A percentile compares a stretch with the other conserved stretches of the same genome.
Conservation (phyloP, 495 filamentous ascomycete species). For the Glonium stellatum region DNA sequence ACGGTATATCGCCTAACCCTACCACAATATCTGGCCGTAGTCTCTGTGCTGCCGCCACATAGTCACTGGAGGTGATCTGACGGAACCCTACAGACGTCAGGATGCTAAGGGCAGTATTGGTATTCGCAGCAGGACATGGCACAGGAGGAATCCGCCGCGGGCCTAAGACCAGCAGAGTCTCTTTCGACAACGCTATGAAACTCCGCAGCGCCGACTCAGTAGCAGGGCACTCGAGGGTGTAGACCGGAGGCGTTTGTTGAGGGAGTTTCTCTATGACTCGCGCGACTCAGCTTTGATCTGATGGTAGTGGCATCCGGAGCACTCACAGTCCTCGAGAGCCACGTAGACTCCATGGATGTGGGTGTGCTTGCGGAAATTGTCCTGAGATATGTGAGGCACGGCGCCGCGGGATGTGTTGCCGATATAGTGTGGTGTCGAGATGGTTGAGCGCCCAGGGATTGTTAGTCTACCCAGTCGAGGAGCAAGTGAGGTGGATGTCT, state of each 20-base stretch:
- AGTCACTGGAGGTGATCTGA: conserved; percentile 58
- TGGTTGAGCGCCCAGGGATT: conserved; percentile 49
- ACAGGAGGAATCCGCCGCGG: conserved; percentile 73
- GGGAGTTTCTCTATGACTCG: conserved; percentile 70
- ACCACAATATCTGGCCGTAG: conserved; percentile 77
- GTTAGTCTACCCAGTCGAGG: conserved; percentile 54
- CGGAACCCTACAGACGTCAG: conserved; percentile 79
- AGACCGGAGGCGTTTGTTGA: conserved; percentile 47
- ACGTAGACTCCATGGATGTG: conserved; percentile 64
- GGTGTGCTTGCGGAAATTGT: conserved; percentile 62
- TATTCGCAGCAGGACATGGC: conserved; percentile 63
- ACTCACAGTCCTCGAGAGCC: conserved; percentile 89
- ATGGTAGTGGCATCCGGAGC: conserved; percentile 3
- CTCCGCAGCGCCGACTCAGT: conserved; percentile 55
- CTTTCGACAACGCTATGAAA: conserved; percentile 58
- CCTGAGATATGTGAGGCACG: conserved; percentile 81
- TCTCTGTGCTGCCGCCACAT: conserved; percentile 51
- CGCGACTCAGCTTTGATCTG: conserved; percentile 27
- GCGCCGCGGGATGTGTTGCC: conserved; percentile 72
- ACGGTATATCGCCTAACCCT: conserved; percentile 67
- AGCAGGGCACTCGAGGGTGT: conserved; percentile 31
- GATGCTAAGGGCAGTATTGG: conserved; percentile 62
- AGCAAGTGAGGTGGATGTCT: conserved; percentile 17
- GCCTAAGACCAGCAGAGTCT: conserved; percentile 64
- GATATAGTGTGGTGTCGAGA: conserved; percentile 78